A percentile compares a stretch with the other conserved stretches of the same genome.
Evolutionary conservation across 192 early-diverging fungal genomes (phyloP).

Genomic region (Mycoemilia scoparia): DNA sequence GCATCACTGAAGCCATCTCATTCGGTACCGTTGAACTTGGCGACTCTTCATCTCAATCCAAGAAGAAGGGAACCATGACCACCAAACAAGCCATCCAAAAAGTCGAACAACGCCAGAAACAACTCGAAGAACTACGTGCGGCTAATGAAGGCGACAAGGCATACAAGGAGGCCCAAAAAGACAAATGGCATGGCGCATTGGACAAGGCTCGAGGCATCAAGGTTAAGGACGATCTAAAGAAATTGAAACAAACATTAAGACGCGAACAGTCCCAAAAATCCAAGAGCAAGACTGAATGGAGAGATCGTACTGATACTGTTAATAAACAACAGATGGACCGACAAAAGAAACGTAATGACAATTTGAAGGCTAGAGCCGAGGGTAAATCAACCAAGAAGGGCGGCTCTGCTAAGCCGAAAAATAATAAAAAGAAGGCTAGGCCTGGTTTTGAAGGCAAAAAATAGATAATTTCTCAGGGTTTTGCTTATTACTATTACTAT

Average conservation of each 20-base stretch:
- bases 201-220: conserved; percentile 74
- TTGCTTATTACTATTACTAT: too few species aligned
- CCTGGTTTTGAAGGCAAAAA: conserved; percentile 28
- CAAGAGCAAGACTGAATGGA: conserved; percentile 75
- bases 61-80: conserved; percentile 28
- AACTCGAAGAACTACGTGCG: conserved; percentile 50
- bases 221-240: conserved; percentile 75
- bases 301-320: conserved; percentile 48
- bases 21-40: conserved; percentile 21
- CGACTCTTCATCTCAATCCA: too few species aligned
- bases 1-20: conserved; percentile 16
- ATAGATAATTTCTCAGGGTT: too few species aligned
- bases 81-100: conserved; percentile 38
- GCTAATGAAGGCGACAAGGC: conserved; percentile 46
- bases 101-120: conserved; percentile 55
- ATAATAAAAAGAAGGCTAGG: conserved; percentile 25
- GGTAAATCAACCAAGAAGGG: conserved; percentile 52
- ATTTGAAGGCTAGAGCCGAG: conserved; percentile 66
- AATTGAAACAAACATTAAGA: conserved; percentile 84
- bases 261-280: conserved; percentile 62
- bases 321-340: conserved; percentile 41
- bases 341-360: conserved; percentile 64
- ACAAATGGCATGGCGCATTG: conserved; percentile 64
- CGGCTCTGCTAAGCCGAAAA: conserved; percentile 45
- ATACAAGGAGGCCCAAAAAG: conserved; percentile 45